phyloP scores from a whole-genome alignment of 305 asterid species.

The Solanum hybrid region DNA sequence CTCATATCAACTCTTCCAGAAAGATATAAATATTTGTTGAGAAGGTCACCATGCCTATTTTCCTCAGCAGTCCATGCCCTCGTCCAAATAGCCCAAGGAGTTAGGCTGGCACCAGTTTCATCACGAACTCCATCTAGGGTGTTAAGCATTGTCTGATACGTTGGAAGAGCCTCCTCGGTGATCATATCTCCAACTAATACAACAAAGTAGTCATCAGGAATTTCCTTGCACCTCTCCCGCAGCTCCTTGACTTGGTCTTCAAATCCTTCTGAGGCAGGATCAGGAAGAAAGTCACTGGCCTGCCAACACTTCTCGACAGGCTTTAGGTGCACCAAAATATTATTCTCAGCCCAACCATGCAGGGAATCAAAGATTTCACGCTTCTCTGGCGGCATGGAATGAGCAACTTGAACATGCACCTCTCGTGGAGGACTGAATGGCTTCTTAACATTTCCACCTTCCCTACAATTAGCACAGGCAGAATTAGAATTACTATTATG shows the following conservation, averaged over 20 bases:
- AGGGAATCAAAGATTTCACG: slow-evolving; percentile 10
- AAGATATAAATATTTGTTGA: slow-evolving; percentile 13
- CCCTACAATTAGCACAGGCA: background rate
- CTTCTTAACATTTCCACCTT: slow-evolving; percentile 8
- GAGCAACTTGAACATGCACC: slow-evolving; percentile 13
- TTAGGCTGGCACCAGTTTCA: slow-evolving; percentile 16
- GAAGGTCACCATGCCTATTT: slow-evolving; percentile 21
- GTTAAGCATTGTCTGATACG: slow-evolving; percentile 14
- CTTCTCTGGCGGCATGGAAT: slow-evolving; percentile 13
- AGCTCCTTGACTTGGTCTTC: slow-evolving; percentile 13
- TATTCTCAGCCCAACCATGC: slow-evolving; percentile 14
- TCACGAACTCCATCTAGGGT: slow-evolving; percentile 14
- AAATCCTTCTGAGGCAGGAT: slow-evolving; percentile 14
- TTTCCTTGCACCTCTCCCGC: slow-evolving; percentile 14
- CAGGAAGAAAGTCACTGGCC: slow-evolving; percentile 14
- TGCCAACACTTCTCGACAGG: slow-evolving; percentile 16
- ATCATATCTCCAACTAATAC: slow-evolving; percentile 19
- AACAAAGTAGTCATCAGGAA: slow-evolving; percentile 16
- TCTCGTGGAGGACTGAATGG: slow-evolving; percentile 15
- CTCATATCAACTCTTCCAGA: slow-evolving; percentile 18
- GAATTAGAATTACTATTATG: background rate
- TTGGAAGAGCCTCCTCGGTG: slow-evolving; percentile 14
- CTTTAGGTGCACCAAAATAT: slow-evolving; percentile 15
- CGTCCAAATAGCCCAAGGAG: slow-evolving; percentile 16
- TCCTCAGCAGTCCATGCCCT: slow-evolving; percentile 17